Evolutionary conservation across 306 rosid species (phyloP), one percentile per base, ranked within the genome.

Genomic region (Castanea sativa): DNA sequence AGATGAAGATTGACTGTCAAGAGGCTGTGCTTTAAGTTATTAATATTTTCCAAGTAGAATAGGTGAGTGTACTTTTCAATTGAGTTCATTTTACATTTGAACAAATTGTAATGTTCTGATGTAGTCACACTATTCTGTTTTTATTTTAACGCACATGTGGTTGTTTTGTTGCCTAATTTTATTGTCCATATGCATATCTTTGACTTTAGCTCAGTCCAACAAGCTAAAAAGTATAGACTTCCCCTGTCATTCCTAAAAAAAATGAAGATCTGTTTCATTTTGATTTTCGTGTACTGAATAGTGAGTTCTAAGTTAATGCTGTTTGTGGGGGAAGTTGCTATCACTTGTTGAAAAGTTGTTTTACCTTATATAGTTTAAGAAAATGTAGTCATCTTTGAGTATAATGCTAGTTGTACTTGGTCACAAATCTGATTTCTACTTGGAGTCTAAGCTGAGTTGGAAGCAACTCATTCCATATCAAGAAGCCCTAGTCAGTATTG

Each of bases 1-100:
- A 25, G 95, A 90, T 58, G 95, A 92, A 75, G 97, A 92, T 80
- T 92, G 83, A 87, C 51, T 55, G 74, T 38, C 29, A 63, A 13
- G 19, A 30, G 59, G 76, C 30, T 58, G 25, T 82, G 77, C 60
- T 76, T 6, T 14, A 1, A 2, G 53, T 49, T 49, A 10, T 49
- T 49, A 49, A 12, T 49, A 49, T 49, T 11, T 63, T 74, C 75
- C 69, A 59, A 78, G 74, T 58, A 69, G 19, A 69, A 35, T 63
- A 29, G 68, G 82, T 85, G 58, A 77, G 78, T 16, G 29, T 13
- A 33, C 69, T 79, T 64, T 51, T 57, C 45, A 23, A 10, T 53
- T 12, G 56, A 76, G 15, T 57, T 76, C 43, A 4, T 74, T 20
- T 59, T 35, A 15, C 29, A 25, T 70, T 60, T 69, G 56, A 74